Evolutionary conservation across 257 asterid species (phyloP).

Genomic region (Craterostigma plantagineum): DNA sequence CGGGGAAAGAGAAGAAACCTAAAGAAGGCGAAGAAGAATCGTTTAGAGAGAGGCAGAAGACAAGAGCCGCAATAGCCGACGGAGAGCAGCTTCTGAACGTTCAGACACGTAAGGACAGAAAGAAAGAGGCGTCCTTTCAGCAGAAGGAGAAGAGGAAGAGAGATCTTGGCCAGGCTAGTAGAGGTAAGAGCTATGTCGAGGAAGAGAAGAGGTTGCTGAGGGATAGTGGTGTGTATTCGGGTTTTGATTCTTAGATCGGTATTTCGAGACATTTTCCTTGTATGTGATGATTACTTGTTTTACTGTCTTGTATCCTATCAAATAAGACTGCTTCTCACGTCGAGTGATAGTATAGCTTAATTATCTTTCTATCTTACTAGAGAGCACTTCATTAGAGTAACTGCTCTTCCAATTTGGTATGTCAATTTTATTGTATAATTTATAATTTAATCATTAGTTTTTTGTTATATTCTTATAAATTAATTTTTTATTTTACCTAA

Average conservation of each 20-base stretch:
- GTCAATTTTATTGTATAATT: no score
- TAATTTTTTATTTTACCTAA: no score
- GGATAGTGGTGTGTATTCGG: conserved; percentile 82
- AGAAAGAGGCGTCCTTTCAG: conserved; percentile 48
- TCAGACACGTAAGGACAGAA: conserved; percentile 34
- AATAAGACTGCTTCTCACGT: no score
- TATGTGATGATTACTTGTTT: no score
- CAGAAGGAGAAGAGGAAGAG: conserved; percentile 95
- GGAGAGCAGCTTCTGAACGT: conserved; percentile 45
- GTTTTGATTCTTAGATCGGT: conserved; percentile 76
- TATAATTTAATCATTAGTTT: no score
- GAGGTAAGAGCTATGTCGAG: conserved; percentile 94
- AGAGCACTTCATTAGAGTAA: no score
- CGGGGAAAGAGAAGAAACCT: conserved; percentile 34
- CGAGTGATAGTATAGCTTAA: no score
- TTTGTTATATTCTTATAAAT: no score
- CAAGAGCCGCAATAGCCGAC: conserved; percentile 34
- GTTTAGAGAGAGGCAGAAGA: conserved; percentile 51
- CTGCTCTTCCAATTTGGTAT: no score
- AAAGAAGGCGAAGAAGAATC: conserved; percentile 60
- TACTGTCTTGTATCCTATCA: no score
- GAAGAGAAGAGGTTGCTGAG: conserved; percentile 92
- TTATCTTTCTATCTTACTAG: no score
- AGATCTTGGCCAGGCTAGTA: conserved; percentile 83
- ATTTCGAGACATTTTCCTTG: no score